A percentile compares a stretch with the other conserved stretches of the same genome.
phyloP scores from a whole-genome alignment of 2,329 filamentous ascomycete genomes.

The Sordariomycetes sp. region DNA sequence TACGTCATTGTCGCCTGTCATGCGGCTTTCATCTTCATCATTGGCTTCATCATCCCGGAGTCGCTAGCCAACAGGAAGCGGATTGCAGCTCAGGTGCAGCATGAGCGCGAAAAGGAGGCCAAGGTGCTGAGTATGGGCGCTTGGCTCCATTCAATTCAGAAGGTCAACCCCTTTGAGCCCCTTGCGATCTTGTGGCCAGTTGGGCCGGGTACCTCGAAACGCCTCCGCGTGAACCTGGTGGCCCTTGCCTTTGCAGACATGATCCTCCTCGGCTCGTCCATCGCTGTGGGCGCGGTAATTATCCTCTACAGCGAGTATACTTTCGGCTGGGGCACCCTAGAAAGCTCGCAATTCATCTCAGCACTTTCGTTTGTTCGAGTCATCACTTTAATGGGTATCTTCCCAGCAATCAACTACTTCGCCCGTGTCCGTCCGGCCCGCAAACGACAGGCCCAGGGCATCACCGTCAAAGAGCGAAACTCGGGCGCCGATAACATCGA shows the following conservation, averaged over 20 bases:
- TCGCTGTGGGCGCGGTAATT: constrained; percentile 73
- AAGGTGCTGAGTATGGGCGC: constrained; percentile 11
- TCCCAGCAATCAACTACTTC: constrained; percentile 69
- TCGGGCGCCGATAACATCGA: constrained; percentile 71
- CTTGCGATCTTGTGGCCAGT: constrained; percentile 70
- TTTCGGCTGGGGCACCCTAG: constrained; percentile 75
- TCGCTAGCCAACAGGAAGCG: constrained; percentile 71
- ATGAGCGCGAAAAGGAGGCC: constrained; percentile 37
- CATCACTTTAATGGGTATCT: constrained; percentile 59
- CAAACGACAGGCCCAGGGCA: constrained; percentile 26
- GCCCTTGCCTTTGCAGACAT: constrained; percentile 74
- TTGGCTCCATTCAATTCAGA: constrained; percentile 25
- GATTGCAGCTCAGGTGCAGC: constrained; percentile 58
- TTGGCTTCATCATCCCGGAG: constrained; percentile 69
- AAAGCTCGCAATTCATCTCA: constrained; percentile 74
- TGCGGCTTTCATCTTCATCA: constrained; percentile 60
- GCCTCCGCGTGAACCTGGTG: constrained; percentile 72
- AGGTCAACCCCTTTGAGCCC: constrained; percentile 63
- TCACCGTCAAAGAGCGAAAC: constrained; percentile 35
- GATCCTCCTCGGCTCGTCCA: constrained; percentile 69
- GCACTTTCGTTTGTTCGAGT: constrained; percentile 72
- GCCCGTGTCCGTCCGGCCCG: constrained; percentile 50
- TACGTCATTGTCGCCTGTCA: constrained; percentile 72
- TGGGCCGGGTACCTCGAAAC: constrained; percentile 46
- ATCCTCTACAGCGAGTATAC: constrained; percentile 74